Evolutionary conservation across 1,284 basidiomycete genomes (phyloP).

Genomic region (Fomitopsis pinicola): DNA sequence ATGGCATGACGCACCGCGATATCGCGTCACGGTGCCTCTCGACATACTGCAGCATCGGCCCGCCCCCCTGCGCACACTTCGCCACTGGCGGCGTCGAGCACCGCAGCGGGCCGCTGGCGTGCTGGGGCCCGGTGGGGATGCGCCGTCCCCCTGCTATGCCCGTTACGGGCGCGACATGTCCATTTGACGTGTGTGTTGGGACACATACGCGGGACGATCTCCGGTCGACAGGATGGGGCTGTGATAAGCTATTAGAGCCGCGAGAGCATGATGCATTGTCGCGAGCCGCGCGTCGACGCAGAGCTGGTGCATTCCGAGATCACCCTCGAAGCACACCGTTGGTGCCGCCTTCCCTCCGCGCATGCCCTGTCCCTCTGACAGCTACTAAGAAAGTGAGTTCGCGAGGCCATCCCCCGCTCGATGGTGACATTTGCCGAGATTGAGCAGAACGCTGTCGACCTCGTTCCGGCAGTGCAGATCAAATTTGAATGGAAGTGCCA

Average conservation of each 20-base stretch:
- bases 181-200: background rate
- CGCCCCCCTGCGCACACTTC: too few relatives aligned
- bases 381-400: too few relatives aligned
- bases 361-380: too few relatives aligned
- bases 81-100: background rate
- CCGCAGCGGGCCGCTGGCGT: too few relatives aligned
- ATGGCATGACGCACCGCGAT: background rate
- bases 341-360: background rate
- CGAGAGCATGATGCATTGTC: background rate
- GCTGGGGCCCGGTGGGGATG: too few relatives aligned
- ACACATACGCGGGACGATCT: background rate
- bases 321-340: background rate
- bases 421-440: too few relatives aligned
- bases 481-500: too few relatives aligned
- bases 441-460: too few relatives aligned
- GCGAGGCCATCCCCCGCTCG: too few relatives aligned
- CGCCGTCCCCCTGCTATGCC: background rate
- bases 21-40: background rate
- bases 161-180: background rate
- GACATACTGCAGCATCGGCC: too few relatives aligned
- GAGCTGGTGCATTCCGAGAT: background rate
- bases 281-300: too few relatives aligned
- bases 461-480: too few relatives aligned
- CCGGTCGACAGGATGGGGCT: background rate
- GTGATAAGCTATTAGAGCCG: conserved; percentile 5